Percentiles rank a stretch among this genome's conserved stretches.
These are phyloP conservation scores for Lactarius sanguifluus DNA, from an alignment of 768 basidiomycete genomes.

Conservation along the genomic window DNA sequence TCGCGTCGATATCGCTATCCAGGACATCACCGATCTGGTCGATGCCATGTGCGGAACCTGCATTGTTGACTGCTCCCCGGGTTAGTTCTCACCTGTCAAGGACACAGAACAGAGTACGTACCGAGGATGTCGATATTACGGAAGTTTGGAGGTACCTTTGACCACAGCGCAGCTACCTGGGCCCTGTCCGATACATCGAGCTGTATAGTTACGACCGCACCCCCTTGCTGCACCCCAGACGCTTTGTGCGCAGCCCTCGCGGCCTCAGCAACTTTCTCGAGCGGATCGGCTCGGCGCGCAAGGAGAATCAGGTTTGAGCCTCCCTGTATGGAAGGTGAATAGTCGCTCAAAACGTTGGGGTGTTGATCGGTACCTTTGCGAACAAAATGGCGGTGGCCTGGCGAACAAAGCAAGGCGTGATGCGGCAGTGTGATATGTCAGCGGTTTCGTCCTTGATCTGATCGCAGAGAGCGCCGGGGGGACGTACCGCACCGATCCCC, in stretches of 20 bases:
- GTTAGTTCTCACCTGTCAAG: not conserved
- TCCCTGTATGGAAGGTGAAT: constrained; percentile 46
- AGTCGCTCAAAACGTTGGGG: not conserved
- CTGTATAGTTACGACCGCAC: constrained; percentile 67
- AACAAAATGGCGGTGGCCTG: constrained; percentile 89
- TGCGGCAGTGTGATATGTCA: constrained; percentile 7
- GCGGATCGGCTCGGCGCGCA: constrained; percentile 72
- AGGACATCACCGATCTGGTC: constrained; percentile 85
- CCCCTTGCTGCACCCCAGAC: constrained; percentile 71
- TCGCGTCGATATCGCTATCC: constrained; percentile 72
- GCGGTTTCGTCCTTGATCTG: not conserved
- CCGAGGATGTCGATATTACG: constrained; percentile 81
- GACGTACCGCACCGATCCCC: constrained; percentile 82
- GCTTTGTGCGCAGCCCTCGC: constrained; percentile 70
- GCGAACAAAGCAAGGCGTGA: constrained; percentile 1
- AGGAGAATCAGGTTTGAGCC: constrained; percentile 87
- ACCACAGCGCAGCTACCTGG: constrained; percentile 67
- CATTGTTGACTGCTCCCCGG: constrained; percentile 57
- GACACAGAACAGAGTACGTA: constrained; percentile 37
- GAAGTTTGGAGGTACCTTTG: constrained; percentile 68
- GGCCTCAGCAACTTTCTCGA: constrained; percentile 66
- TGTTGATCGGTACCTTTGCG: constrained; percentile 59
- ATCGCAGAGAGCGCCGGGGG: not conserved
- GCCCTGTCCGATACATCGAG: constrained; percentile 79
- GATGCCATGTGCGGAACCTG: constrained; percentile 86